Evolutionary conservation across 2,329 filamentous ascomycete genomes (phyloP).

Genomic region (Fusarium dimerum): DNA sequence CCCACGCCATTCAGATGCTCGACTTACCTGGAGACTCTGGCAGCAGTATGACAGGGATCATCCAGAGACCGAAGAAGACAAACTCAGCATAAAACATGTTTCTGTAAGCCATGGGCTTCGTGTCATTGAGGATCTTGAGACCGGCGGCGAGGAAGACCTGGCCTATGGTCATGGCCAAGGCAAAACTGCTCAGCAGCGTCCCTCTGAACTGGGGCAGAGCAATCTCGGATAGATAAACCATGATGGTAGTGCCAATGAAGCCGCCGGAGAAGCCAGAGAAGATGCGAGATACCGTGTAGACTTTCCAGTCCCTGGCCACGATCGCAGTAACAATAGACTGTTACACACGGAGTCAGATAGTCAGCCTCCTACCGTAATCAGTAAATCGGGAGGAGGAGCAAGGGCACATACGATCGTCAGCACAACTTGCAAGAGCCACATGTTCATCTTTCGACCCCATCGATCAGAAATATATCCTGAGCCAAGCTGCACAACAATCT

Average conservation of each 20-base stretch:
- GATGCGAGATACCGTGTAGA: background rate
- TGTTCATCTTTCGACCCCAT: conserved; percentile 4
- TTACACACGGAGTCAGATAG: too few species aligned
- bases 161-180: background rate
- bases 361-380: too few species aligned
- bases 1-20: background rate
- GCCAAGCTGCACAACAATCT: background rate
- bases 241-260: conserved; percentile 1
- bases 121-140: conserved; percentile 1
- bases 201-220: conserved; percentile 1
- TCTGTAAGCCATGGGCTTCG: background rate
- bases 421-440: conserved; percentile 1
- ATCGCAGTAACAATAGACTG: background rate
- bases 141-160: conserved; percentile 3
- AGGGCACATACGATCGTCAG: background rate
- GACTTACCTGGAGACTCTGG: conserved; percentile 1
- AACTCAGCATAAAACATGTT: conserved; percentile 4
- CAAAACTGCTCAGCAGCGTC: background rate
- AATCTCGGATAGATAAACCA: conserved; percentile 3
- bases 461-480: conserved; percentile 1
- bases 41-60: background rate
- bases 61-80: conserved; percentile 2
- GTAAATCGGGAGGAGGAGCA: too few species aligned
- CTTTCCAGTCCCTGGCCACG: background rate
- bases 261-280: background rate